Evolutionary conservation across 805 yeast species (phyloP), one percentile per base, ranked within the genome.

Genomic region (Maudiozyma barnettii): DNA sequence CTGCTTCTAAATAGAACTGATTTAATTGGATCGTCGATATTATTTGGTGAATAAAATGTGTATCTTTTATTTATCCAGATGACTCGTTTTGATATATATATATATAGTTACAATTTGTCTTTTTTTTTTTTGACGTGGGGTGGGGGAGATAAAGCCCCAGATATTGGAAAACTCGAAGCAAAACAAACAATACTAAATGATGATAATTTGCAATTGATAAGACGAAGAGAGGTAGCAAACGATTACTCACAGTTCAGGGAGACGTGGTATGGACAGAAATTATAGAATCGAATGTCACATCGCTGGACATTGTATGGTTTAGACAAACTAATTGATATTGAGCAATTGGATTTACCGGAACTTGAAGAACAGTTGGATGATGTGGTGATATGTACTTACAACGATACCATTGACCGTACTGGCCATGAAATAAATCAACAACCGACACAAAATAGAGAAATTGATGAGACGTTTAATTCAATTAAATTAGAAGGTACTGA

Each of bases 271-370:
- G 18, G 31, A 26, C 30, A 10, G 12, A 9, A 26, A 29, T 20
- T 29, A 8, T 36, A 20, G 36, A 19, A 13, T 33, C 38, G 23
- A 6, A 54, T 54, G 58, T 54, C 58, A 19, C 41, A 47, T 31
- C 36, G 30, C 8, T 54, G 58, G 55, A 45, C 26, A 13, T 47
- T 49, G 18, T 53, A 46, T 45, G 54, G 21, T 36, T 22, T 51
- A 14, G 39, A 48, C 37, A 45, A 49, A 45, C 26, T 42, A 18
- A 36, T 50, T 13, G 36, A 35, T 16, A 10, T 50, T 14, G 30
- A 26, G 10, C 23, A 44, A 18, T 45, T 35, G 8, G 29, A 33
- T n/a, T 16, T 47, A 2, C 14, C 45, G n/a, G 41, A 39, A 16
- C 40, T 50, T 36, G 56, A 53, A 36, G 49, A 49, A 23, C 13